Percentiles rank a stretch among this genome's conserved stretches.
These are phyloP conservation scores for Dipteronia sinensis DNA, from an alignment of 345 rosid genomes.

Conservation along the genomic window DNA sequence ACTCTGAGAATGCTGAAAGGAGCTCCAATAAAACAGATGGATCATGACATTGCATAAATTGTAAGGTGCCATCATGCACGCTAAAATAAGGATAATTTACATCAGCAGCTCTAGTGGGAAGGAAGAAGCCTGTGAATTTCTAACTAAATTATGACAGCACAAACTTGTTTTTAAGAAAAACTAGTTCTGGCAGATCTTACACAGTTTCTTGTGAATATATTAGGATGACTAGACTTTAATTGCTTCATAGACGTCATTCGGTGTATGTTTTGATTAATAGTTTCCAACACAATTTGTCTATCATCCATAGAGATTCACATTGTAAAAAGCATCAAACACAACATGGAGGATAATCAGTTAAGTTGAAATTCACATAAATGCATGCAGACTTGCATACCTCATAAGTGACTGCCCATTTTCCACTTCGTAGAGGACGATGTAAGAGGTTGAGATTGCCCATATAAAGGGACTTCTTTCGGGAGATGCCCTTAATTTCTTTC, in stretches of 20 bases:
- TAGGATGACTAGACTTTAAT: neutral
- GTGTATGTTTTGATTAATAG: neutral
- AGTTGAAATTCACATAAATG: conserved; percentile 8
- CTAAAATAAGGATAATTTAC: neutral
- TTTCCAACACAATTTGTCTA: neutral
- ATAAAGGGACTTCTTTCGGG: conserved; percentile 69
- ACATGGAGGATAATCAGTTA: neutral
- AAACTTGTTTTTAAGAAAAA: neutral
- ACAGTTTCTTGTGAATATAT: neutral
- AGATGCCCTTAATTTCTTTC: conserved; percentile 70
- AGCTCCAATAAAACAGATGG: neutral
- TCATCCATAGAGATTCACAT: neutral
- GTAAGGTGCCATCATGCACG: neutral
- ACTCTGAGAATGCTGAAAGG: neutral
- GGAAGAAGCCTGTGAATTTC: neutral
- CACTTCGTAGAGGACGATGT: conserved; percentile 90
- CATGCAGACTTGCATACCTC: conserved; percentile 58
- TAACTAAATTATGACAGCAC: neutral
- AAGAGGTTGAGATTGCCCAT: conserved; percentile 96
- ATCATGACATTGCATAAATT: neutral
- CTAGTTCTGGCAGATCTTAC: neutral
- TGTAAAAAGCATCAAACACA: neutral
- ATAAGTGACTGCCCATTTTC: conserved; percentile 95
- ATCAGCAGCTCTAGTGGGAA: neutral
- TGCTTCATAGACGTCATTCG: neutral